Evolutionary conservation across 306 rosid genomes (phyloP).

Genomic region (Cotoneaster glaucophyllus): DNA sequence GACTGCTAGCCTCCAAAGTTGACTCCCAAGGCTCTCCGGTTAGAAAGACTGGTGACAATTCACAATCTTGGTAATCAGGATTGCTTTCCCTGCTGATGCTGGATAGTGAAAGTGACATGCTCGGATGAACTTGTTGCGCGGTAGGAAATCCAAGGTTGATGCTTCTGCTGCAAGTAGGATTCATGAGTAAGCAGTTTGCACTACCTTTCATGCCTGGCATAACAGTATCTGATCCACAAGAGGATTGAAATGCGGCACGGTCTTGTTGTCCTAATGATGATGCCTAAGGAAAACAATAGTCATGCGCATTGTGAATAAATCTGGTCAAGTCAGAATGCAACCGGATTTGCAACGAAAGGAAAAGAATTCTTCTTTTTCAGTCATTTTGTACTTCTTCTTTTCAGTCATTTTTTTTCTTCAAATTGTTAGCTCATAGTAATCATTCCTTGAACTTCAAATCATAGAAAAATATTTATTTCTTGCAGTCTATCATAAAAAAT

Average conservation of each 20-base stretch:
- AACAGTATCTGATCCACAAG: conserved; percentile 36
- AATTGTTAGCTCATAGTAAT: not conserved
- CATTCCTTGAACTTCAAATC: not conserved
- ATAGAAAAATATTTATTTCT: not conserved
- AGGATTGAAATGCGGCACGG: conserved; percentile 41
- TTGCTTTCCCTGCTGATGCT: conserved; percentile 54
- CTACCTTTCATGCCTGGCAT: conserved; percentile 35
- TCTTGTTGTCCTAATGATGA: conserved; percentile 55
- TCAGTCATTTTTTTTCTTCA: not conserved
- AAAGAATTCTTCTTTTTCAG: not conserved
- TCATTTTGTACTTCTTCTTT: not conserved
- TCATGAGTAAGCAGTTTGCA: conserved; percentile 43
- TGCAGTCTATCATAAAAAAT: too few species aligned
- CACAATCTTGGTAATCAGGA: conserved; percentile 60
- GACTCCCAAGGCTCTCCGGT: conserved; percentile 66
- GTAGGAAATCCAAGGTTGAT: conserved; percentile 58
- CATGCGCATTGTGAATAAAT: conserved; percentile 2
- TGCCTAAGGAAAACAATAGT: conserved; percentile 41
- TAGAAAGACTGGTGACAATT: conserved; percentile 49
- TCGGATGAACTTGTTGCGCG: conserved; percentile 59
- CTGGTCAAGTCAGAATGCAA: not conserved
- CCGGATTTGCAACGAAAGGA: not conserved
- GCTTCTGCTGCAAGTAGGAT: conserved; percentile 35
- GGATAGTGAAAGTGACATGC: conserved; percentile 47
- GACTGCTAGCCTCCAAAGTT: conserved; percentile 47